A percentile compares a stretch with the other conserved stretches of the same genome.
Evolutionary conservation across 2,329 filamentous ascomycete species (phyloP).

Genomic region (Diaporthe destruens): DNA sequence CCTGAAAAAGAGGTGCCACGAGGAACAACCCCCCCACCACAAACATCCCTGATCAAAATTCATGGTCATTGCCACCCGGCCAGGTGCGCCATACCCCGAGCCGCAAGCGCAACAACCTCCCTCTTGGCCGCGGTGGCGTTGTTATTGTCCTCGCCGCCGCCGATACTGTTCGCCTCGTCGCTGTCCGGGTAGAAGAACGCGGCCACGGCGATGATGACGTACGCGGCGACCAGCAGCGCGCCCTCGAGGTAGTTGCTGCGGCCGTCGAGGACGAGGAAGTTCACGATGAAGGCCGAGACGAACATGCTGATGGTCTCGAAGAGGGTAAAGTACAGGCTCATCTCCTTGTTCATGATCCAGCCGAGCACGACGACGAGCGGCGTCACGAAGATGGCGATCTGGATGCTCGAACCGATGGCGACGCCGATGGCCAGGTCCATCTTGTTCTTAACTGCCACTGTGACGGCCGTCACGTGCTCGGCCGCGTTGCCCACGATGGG

Average conservation of each 20-base stretch:
- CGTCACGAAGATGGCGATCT: constrained; percentile 79
- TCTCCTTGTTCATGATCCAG: constrained; percentile 76
- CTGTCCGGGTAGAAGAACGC: constrained; percentile 75
- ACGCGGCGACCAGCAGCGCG: constrained; percentile 74
- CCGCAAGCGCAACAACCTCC: constrained; percentile 7
- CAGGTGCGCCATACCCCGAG: constrained; percentile 14
- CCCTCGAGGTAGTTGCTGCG: constrained; percentile 90
- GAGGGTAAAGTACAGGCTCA: constrained; percentile 86
- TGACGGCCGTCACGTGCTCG: constrained; percentile 79
- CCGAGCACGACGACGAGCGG: constrained; percentile 78
- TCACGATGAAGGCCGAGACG: constrained; percentile 86
- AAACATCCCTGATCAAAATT: neutral
- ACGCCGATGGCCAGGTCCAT: constrained; percentile 82
- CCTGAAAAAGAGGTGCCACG: fast-evolving
- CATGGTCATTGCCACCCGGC: constrained; percentile 23
- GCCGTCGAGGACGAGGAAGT: constrained; percentile 87
- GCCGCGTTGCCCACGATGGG: constrained; percentile 81
- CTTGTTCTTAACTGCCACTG: constrained; percentile 80
- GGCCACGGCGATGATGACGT: constrained; percentile 75
- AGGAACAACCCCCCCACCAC: too few relatives aligned
- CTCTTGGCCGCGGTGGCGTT: constrained; percentile 22
- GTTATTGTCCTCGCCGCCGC: constrained; percentile 24
- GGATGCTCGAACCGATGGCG: constrained; percentile 77
- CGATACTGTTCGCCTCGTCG: constrained; percentile 56
- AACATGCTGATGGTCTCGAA: constrained; percentile 92